Evolutionary conservation across 805 yeast species (phyloP).

Genomic region (Wickerhamomyces strasburgensis): DNA sequence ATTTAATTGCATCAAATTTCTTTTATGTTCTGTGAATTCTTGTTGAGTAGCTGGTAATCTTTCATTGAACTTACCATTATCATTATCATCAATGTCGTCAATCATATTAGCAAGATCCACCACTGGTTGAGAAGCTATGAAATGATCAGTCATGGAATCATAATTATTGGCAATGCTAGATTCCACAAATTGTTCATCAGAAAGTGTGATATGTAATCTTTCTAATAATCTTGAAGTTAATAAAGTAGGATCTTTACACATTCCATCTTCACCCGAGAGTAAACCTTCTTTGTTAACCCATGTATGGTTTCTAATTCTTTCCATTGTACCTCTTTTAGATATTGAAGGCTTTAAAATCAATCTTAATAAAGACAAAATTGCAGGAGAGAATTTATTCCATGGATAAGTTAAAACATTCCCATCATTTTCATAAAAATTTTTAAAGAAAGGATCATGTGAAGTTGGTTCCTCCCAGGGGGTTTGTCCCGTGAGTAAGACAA

Average conservation of each 20-base stretch:
- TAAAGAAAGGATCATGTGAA: slow-evolving; percentile 43
- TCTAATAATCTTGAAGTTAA: slow-evolving; percentile 48
- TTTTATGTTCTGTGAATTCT: slow-evolving; percentile 33
- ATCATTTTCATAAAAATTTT: slow-evolving; percentile 34
- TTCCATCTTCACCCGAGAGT: slow-evolving; percentile 41
- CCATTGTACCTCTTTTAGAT: slow-evolving; percentile 36
- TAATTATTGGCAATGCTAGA: slow-evolving; percentile 12
- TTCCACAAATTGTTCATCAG: slow-evolving; percentile 39
- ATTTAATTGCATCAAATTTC: slow-evolving; percentile 20
- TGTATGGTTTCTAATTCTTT: slow-evolving; percentile 41
- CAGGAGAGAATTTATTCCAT: slow-evolving; percentile 50
- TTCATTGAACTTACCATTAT: slow-evolving; percentile 7
- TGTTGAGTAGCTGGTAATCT: slow-evolving; percentile 37
- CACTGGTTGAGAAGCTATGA: slow-evolving; percentile 44
- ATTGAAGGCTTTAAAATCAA: slow-evolving; percentile 49
- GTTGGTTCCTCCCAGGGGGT: slow-evolving; percentile 72
- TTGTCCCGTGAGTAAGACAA: slow-evolving; percentile 58
- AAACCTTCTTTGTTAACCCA: slow-evolving; percentile 48
- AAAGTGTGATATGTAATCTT: slow-evolving; percentile 46
- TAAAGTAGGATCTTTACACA: slow-evolving; percentile 47
- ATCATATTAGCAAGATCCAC: slow-evolving; percentile 37
- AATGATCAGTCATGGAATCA: slow-evolving; percentile 19
- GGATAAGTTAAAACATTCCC: slow-evolving; percentile 45
- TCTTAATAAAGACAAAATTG: slow-evolving; percentile 46
- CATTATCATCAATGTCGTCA: slow-evolving; percentile 31